Conservation (phyloP, 2,329 filamentous ascomycete species). For the Clonostachys sp. region DNA sequence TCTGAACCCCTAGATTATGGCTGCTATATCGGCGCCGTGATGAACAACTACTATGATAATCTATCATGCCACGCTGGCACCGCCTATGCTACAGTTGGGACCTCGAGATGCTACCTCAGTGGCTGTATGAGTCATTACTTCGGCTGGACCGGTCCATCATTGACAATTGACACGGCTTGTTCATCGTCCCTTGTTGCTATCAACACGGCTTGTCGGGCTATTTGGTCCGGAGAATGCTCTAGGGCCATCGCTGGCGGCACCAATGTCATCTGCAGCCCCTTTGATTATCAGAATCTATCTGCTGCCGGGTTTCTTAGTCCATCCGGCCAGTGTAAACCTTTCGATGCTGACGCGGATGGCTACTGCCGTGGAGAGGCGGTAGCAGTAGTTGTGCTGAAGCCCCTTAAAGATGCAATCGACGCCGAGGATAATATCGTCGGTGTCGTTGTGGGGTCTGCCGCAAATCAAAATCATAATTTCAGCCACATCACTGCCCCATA, state of each 20-base stretch:
- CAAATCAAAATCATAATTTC: constrained; percentile 34
- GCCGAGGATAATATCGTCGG: constrained; percentile 39
- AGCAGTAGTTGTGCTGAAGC: constrained; percentile 40
- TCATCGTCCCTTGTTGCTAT: constrained; percentile 24
- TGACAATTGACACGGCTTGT: constrained; percentile 29
- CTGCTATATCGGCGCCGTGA: constrained; percentile 26
- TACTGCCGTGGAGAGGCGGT: constrained; percentile 48
- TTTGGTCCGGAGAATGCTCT: constrained; percentile 18
- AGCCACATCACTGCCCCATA: constrained; percentile 27
- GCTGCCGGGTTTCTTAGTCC: constrained; percentile 15
- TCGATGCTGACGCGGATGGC: constrained; percentile 34
- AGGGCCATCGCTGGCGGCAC: constrained; percentile 30
- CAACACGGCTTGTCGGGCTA: constrained; percentile 17
- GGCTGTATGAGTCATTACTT: constrained; percentile 25
- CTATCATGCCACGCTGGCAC: background rate
- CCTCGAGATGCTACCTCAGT: constrained; percentile 16
- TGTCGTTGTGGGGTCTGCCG: constrained; percentile 27
- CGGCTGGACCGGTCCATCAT: constrained; percentile 23
- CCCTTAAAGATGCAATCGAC: constrained; percentile 33
- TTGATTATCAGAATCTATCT: constrained; percentile 14
- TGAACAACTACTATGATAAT: constrained; percentile 31
- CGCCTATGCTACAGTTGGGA: constrained; percentile 13
- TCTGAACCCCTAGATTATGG: constrained; percentile 17
- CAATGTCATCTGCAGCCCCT: constrained; percentile 24
- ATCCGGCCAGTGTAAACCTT: constrained; percentile 23